These are phyloP conservation scores for Skeletonema grethae DNA, from an alignment of 108 stramenopile genomes.

Conservation along the genomic window DNA sequence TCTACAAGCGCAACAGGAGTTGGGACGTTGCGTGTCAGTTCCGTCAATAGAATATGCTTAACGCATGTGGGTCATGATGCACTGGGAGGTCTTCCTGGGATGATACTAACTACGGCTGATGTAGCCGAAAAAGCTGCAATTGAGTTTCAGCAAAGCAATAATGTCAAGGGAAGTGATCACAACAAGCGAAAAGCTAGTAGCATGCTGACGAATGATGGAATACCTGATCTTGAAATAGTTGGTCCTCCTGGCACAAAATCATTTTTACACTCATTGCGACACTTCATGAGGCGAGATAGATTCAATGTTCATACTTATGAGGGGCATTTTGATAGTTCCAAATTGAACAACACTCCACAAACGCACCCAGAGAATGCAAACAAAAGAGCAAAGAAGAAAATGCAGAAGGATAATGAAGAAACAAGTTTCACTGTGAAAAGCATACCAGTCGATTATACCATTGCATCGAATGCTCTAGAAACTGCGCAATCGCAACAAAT, in stretches of 20 bases:
- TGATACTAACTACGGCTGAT: slow-evolving; percentile 81
- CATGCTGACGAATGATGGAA: slow-evolving; percentile 16
- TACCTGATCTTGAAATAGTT: slow-evolving; percentile 61
- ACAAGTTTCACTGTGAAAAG: slow-evolving; percentile 29
- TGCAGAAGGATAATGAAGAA: slow-evolving; percentile 26
- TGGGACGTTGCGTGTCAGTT: slow-evolving; percentile 54
- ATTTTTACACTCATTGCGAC: slow-evolving; percentile 71
- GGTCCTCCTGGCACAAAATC: slow-evolving; percentile 71
- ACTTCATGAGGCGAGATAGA: slow-evolving; percentile 81
- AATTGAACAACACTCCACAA: slow-evolving; percentile 7
- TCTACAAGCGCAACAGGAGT: slow-evolving; percentile 32
- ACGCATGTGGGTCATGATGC: slow-evolving; percentile 70
- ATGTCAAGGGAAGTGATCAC: neutral
- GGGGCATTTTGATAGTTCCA: slow-evolving; percentile 48
- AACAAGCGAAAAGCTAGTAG: neutral
- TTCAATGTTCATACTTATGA: slow-evolving; percentile 71
- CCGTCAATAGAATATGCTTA: slow-evolving; percentile 69
- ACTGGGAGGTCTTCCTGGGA: slow-evolving; percentile 81
- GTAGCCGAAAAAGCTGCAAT: slow-evolving; percentile 44
- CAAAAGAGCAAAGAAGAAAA: slow-evolving; percentile 45
- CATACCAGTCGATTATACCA: slow-evolving; percentile 15
- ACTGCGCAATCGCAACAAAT: slow-evolving; percentile 11
- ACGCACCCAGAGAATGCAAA: neutral
- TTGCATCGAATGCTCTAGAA: neutral
- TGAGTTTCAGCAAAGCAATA: slow-evolving; percentile 8